Conservation (phyloP, 257 asterid genomes). For the Przewalskia tangutica region DNA sequence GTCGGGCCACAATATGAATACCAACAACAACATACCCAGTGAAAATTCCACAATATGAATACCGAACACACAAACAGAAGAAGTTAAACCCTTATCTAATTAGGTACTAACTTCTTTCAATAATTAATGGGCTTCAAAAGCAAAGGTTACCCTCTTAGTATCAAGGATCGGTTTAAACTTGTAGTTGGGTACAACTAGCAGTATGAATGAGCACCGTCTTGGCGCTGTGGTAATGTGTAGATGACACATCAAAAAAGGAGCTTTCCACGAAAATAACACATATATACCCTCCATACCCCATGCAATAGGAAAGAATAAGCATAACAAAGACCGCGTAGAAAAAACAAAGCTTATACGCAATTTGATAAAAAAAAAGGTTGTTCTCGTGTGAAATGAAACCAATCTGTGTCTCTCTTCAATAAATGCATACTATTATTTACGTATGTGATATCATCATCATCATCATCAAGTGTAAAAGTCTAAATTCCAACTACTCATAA, state of each 20-base stretch:
- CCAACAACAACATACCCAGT: no score
- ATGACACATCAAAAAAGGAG: not conserved
- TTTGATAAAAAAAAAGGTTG: not conserved
- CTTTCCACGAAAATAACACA: not conserved
- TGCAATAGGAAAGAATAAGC: not conserved
- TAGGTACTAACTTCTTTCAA: no score
- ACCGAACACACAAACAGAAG: no score
- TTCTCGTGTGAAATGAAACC: not conserved
- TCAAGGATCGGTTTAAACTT: not conserved
- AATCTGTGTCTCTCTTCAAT: not conserved
- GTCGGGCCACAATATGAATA: no score
- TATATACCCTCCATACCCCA: not conserved
- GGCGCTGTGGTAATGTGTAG: not conserved
- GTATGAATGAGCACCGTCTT: not conserved
- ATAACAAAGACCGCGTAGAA: not conserved
- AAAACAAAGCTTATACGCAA: not conserved
- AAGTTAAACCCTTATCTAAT: no score
- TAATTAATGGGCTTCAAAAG: no score
- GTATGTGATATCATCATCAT: not conserved
- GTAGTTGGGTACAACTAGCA: not conserved
- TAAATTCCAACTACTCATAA: slow-evolving; percentile 13
- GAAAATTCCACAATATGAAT: no score
- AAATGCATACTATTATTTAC: not conserved
- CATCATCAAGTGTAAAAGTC: slow-evolving; percentile 1
- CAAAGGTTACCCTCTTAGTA: no score